Evolutionary conservation across 768 basidiomycete genomes (phyloP).

Genomic region (Gymnopilus dilepis): DNA sequence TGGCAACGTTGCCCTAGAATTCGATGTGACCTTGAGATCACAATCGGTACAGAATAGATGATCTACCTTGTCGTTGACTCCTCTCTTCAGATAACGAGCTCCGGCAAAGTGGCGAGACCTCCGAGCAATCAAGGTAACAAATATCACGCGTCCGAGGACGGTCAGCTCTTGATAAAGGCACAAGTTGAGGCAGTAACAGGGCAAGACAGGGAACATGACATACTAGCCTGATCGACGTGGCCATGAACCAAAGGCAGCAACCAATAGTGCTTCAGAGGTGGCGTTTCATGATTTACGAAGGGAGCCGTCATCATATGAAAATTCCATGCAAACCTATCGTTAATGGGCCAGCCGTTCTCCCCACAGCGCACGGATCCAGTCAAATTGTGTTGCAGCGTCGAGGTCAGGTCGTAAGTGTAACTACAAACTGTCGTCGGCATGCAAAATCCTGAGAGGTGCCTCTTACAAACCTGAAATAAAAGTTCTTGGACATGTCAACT

Average conservation of each 20-base stretch:
- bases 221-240: conserved; percentile 98
- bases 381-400: conserved; percentile 93
- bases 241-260: conserved; percentile 92
- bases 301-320: conserved; percentile 80
- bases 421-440: conserved; percentile 42
- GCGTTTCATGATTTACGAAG: conserved; percentile 51
- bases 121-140: conserved; percentile 93
- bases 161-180: conserved; percentile 71
- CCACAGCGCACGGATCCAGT: conserved; percentile 56
- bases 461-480: conserved; percentile 84
- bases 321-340: conserved; percentile 95
- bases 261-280: conserved; percentile 72
- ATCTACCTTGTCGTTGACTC: conserved; percentile 88
- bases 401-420: conserved; percentile 96
- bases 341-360: conserved; percentile 67
- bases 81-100: conserved; percentile 91
- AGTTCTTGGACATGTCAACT: conserved; percentile 98
- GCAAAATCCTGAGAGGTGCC: conserved; percentile 6
- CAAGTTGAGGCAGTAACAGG: neutral
- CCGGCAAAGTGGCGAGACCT: conserved; percentile 96
- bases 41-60: neutral
- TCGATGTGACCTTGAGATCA: neutral
- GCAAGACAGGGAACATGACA: conserved; percentile 30
- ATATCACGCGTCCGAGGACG: conserved; percentile 87
- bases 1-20: conserved; percentile 93